Percentiles rank a stretch among this genome's conserved stretches.
phyloP scores from a whole-genome alignment of 75 land plant species.

The Pinus tabuliformis region DNA sequence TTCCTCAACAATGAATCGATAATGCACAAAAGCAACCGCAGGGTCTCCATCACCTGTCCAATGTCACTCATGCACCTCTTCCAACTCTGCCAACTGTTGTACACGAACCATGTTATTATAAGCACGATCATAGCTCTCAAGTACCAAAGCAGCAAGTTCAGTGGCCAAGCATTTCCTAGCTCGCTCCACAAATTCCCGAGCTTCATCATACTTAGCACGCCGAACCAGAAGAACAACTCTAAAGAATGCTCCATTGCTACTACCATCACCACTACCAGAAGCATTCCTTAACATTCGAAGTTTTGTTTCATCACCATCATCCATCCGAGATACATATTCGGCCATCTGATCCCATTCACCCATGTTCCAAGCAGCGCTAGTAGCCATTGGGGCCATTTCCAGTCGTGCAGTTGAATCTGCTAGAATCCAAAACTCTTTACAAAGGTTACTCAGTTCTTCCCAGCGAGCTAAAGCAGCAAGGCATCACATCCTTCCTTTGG shows the following conservation, averaged over 20 bases:
- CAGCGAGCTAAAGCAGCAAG: conserved; percentile 98
- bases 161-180: conserved; percentile 97
- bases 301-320: conserved; percentile 92
- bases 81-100: no score
- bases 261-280: conserved; percentile 83
- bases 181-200: conserved; percentile 82
- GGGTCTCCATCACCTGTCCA: no score
- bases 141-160: conserved; percentile 96
- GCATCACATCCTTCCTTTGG: conserved; percentile 99
- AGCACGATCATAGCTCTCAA: no score
- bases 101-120: no score
- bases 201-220: conserved; percentile 81
- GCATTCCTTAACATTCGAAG: conserved; percentile 62
- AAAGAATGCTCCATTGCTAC: conserved; percentile 96
- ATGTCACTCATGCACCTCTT: no score
- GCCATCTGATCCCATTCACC: conserved; percentile 99
- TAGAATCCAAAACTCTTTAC: conserved; percentile 91
- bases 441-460: conserved; percentile 95
- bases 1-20: no score
- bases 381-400: conserved; percentile 99
- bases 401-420: conserved; percentile 87
- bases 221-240: conserved; percentile 90
- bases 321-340: conserved; percentile 86
- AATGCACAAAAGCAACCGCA: no score
- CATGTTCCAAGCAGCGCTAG: conserved; percentile 99